Evolutionary conservation across 2,329 filamentous ascomycete species (phyloP).

Genomic region (Colletotrichum musicola): DNA sequence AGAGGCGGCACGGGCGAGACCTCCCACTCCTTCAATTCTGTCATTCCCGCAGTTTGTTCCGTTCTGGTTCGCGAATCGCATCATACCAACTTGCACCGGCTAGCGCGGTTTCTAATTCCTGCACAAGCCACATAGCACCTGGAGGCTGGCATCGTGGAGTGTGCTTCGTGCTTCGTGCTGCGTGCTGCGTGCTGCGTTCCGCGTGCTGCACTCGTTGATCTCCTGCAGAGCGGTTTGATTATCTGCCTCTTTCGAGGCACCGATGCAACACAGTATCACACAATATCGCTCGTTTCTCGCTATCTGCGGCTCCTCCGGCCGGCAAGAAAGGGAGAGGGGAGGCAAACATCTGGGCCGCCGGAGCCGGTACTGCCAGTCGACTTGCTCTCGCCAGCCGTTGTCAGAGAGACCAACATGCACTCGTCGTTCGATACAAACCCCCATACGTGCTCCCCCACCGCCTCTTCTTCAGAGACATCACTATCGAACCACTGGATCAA

Average conservation of each 20-base stretch:
- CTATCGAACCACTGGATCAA: conserved; percentile 16
- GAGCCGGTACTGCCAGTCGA: conserved; percentile 16
- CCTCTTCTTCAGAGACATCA: conserved; percentile 25
- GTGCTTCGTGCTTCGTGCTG: too few species aligned
- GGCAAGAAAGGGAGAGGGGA: conserved; percentile 1
- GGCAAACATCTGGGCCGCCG: conserved; percentile 1
- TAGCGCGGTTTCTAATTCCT: too few species aligned
- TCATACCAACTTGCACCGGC: neutral
- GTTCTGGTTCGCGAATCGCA: conserved; percentile 25
- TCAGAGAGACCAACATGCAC: conserved; percentile 20
- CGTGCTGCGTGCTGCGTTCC: too few species aligned
- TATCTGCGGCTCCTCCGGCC: conserved; percentile 5
- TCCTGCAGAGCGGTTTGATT: too few species aligned
- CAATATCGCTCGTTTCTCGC: conserved; percentile 1
- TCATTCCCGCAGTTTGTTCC: neutral
- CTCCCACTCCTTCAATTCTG: conserved; percentile 8
- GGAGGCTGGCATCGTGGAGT: neutral
- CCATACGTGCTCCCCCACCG: conserved; percentile 30
- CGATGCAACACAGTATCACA: conserved; percentile 3
- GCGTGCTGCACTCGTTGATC: too few species aligned
- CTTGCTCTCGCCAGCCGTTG: conserved; percentile 3
- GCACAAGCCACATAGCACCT: conserved; percentile 1
- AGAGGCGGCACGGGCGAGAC: conserved; percentile 15
- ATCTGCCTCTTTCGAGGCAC: too few species aligned
- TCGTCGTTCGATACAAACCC: conserved; percentile 17